Base-by-base conservation (phyloP, 2,329 filamentous ascomycete genomes). In the Aspergillus pseudoterreus region DNA sequence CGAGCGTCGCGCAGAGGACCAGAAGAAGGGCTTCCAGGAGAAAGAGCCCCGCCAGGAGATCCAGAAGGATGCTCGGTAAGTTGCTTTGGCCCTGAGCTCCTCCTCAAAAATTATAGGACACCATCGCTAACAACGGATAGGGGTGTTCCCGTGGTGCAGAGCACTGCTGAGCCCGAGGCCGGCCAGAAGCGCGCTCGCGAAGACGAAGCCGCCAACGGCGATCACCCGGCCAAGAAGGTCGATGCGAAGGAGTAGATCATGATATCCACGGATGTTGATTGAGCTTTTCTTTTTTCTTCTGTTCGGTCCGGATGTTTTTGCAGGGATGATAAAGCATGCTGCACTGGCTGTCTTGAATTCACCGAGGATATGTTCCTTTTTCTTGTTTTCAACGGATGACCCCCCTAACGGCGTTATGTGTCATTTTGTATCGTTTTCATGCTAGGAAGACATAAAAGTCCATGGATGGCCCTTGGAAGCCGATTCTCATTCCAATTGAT, bases 101-200 rank as follows among this genome's bases (percentile, higher is more conserved):
- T 38, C 6, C 19, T 19, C 19, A 19, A 17, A 8, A n/a, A n/a
- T 5, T 5, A n/a, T 17, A 2, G 8, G 14, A n/a, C 2, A 9
- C 3, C 17, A 49, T 35, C 49, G 46, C 62, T 65, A 58, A 65
- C 45, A 42, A 30, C 39, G 42, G 24, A n/a, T 51, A 77, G 75
- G 45, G 75, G 75, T 33, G 72, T 76, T 44, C 74, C 74, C 21
- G 66, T 74, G 21, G 63, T 76, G 47, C 71, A 75, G 58, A 70
- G 61, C 62, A 68, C 69, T 55, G 55, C 63, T 56, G 58, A 63
- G 50, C 43, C 61, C 44, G 58, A 63, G 50, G 45, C 61, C 42
- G 68, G 71, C 43, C 71, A 77, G 63, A 79, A 79, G 71, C 74
- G 76, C 43, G 59, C 66, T 33, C 72, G 73, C 19, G 75, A 78